phyloP scores from a whole-genome alignment of 495 filamentous ascomycete species.

The Parachaetomium inaequale region DNA sequence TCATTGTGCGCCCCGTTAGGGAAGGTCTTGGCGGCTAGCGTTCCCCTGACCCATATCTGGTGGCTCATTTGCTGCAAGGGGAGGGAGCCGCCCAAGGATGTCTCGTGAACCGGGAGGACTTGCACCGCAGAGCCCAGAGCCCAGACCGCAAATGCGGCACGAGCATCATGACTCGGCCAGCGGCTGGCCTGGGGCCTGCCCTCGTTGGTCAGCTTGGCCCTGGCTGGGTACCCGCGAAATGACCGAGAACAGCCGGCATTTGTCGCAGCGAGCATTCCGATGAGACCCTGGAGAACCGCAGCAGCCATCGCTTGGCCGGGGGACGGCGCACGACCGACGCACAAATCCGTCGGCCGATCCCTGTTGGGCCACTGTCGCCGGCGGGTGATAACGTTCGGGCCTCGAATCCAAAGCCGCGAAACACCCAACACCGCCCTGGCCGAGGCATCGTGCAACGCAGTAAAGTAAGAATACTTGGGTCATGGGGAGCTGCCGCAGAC shows the following conservation, averaged over 20 bases:
- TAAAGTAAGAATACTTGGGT: too few relatives aligned
- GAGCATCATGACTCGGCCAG: constrained; percentile 2
- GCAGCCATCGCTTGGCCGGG: too few relatives aligned
- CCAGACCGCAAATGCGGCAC: neutral
- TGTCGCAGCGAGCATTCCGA: neutral
- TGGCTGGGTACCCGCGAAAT: neutral
- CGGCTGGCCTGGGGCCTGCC: neutral
- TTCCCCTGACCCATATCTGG: constrained; percentile 4
- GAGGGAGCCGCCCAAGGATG: neutral
- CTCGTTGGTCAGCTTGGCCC: neutral
- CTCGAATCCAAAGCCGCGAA: neutral
- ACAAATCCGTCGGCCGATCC: neutral
- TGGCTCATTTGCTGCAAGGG: neutral
- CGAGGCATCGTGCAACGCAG: too few relatives aligned
- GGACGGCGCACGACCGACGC: neutral
- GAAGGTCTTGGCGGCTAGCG: constrained; percentile 9
- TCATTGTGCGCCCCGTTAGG: constrained; percentile 1
- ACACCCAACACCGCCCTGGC: too few relatives aligned
- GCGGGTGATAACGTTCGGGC: neutral
- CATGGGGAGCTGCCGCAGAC: too few relatives aligned
- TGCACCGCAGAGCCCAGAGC: neutral
- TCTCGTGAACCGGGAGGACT: neutral
- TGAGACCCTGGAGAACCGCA: neutral
- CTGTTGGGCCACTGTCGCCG: neutral
- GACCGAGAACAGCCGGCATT: neutral